Conservation (phyloP, 495 filamentous ascomycete genomes). For the Hypomontagnella submonticulosa region DNA sequence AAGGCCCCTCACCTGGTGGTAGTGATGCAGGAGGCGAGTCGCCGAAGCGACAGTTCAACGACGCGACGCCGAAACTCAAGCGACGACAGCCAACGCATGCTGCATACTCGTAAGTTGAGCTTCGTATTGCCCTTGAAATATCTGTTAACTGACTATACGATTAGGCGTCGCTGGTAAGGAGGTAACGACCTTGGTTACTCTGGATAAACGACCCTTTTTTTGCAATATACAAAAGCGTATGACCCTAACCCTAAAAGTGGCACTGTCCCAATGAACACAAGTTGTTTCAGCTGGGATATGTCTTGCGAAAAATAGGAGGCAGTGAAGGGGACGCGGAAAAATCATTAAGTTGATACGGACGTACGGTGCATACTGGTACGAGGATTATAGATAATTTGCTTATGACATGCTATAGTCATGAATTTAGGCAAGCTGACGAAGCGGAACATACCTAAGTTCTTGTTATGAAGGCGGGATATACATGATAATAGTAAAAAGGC, state of each 20-base stretch:
- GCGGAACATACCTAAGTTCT: slow-evolving; percentile 1
- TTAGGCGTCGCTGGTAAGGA: slow-evolving; percentile 48
- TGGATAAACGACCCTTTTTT: not conserved
- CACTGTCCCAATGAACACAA: too few species aligned
- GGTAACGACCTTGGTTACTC: not conserved
- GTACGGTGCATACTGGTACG: not conserved
- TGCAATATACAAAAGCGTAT: not conserved
- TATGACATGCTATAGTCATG: slow-evolving; percentile 2
- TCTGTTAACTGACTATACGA: slow-evolving; percentile 20
- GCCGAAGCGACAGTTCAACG: slow-evolving; percentile 39
- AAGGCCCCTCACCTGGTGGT: slow-evolving; percentile 13
- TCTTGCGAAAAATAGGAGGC: too few species aligned
- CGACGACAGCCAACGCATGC: slow-evolving; percentile 52
- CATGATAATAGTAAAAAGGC: not conserved
- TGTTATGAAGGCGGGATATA: slow-evolving; percentile 1
- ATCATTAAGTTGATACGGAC: not conserved
- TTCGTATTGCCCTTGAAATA: not conserved
- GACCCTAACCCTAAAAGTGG: too few species aligned
- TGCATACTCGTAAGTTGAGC: slow-evolving; percentile 53
- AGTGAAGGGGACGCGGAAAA: too few species aligned
- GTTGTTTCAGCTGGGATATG: too few species aligned
- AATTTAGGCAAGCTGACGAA: not conserved
- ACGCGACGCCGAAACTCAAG: slow-evolving; percentile 38
- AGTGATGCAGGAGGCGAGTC: slow-evolving; percentile 33
- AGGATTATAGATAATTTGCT: not conserved